Conservation (phyloP, 768 basidiomycete species). For the Artomyces pyxidatus region DNA sequence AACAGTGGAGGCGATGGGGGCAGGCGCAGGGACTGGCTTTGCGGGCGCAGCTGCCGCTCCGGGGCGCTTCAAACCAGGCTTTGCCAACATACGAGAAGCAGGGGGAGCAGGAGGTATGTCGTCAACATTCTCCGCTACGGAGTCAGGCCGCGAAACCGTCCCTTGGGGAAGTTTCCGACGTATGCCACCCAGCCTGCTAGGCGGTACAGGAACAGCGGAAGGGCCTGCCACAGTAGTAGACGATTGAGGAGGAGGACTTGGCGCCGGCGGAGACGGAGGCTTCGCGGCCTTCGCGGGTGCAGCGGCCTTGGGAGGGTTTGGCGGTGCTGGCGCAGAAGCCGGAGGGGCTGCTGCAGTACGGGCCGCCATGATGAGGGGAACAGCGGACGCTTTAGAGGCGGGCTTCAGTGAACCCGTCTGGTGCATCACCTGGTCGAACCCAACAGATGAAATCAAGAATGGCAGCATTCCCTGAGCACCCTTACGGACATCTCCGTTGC, state of each 20-base stretch:
- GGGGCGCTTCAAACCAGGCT: constrained; percentile 38
- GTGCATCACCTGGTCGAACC: constrained; percentile 80
- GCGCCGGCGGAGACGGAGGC: constrained; percentile 20
- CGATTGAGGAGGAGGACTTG: constrained; percentile 38
- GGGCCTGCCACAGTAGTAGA: constrained; percentile 29
- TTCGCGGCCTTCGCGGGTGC: constrained; percentile 13
- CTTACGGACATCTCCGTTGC: constrained; percentile 87
- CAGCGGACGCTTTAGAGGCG: constrained; percentile 75
- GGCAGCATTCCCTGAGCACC: constrained; percentile 80
- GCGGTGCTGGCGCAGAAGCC: constrained; percentile 16
- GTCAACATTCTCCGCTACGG: constrained; percentile 29
- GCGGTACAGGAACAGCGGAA: constrained; percentile 29
- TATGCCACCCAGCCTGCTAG: constrained; percentile 51
- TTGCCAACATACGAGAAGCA: constrained; percentile 27
- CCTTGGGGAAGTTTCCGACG: constrained; percentile 67
- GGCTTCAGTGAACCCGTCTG: constrained; percentile 85
- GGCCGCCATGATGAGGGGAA: constrained; percentile 86
- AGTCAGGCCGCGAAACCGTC: constrained; percentile 39
- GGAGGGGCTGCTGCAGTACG: constrained; percentile 28
- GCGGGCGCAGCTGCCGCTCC: constrained; percentile 22
- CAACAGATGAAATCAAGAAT: constrained; percentile 59
- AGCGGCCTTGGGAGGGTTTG: constrained; percentile 15
- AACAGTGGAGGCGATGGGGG: constrained; percentile 25
- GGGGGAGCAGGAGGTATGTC: constrained; percentile 26
- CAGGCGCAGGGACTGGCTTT: constrained; percentile 25